Conservation (phyloP, 352 stramenopile species). For the Pythium aphanidermatum region DNA sequence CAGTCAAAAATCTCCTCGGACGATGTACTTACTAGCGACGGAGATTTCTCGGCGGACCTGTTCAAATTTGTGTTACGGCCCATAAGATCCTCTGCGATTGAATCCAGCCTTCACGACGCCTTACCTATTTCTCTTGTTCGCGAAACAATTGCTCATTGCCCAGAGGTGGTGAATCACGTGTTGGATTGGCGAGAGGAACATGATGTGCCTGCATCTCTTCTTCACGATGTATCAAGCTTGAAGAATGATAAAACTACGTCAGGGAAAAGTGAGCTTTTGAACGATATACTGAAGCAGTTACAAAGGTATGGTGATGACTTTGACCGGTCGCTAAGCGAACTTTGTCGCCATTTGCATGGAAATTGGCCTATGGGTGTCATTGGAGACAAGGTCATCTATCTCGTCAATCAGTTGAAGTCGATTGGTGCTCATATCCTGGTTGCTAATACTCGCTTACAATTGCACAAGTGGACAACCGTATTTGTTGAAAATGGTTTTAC, state of each 20-base stretch:
- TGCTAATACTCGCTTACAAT: constrained; percentile 58
- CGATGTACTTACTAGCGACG: constrained; percentile 29
- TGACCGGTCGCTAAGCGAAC: constrained; percentile 8
- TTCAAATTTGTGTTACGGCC: constrained; percentile 78
- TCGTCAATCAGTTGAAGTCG: constrained; percentile 59
- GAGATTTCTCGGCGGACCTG: constrained; percentile 43
- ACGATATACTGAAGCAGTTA: constrained; percentile 4
- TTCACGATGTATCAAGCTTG: constrained; percentile 20
- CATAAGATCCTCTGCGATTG: constrained; percentile 71
- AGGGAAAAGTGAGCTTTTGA: neutral
- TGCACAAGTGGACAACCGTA: constrained; percentile 74
- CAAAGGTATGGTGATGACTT: constrained; percentile 8
- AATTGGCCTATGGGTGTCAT: neutral
- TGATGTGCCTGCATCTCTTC: constrained; percentile 45
- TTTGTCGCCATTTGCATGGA: constrained; percentile 12
- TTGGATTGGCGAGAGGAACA: constrained; percentile 68
- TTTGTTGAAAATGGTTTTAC: constrained; percentile 54
- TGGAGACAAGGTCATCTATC: constrained; percentile 19
- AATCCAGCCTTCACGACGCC: constrained; percentile 70
- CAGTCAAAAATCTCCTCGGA: neutral
- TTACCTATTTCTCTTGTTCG: constrained; percentile 67
- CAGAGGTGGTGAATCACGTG: constrained; percentile 72
- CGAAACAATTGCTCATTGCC: constrained; percentile 73
- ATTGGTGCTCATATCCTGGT: constrained; percentile 36
- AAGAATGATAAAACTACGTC: constrained; percentile 9